Conservation (phyloP, 2,329 filamentous ascomycete species). For the Fusarium sp. region DNA sequence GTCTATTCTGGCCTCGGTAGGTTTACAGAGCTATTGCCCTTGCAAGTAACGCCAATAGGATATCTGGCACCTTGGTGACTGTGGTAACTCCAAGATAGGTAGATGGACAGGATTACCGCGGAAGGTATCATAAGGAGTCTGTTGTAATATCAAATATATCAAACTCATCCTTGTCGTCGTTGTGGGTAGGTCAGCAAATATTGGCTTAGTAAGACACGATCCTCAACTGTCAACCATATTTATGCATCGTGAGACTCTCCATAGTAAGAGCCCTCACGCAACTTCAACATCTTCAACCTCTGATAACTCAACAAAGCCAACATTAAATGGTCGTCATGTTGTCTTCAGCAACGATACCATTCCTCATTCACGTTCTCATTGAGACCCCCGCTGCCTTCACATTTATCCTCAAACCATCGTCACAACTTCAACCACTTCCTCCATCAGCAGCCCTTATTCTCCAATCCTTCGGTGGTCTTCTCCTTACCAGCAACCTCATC, state of each 20-base stretch:
- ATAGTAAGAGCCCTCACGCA: background rate
- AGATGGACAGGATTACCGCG: background rate
- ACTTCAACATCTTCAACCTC: background rate
- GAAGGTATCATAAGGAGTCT: background rate
- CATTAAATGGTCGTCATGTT: slow-evolving; percentile 2
- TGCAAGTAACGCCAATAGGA: background rate
- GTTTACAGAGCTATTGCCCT: no score
- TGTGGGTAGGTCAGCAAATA: slow-evolving; percentile 1
- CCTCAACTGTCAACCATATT: background rate
- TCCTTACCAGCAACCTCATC: slow-evolving; percentile 60
- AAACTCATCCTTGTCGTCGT: background rate
- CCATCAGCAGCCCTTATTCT: slow-evolving; percentile 58
- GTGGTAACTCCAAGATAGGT: background rate
- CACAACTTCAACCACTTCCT: slow-evolving; percentile 58
- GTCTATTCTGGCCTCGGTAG: background rate
- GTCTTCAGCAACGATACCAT: slow-evolving; percentile 46
- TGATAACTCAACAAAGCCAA: background rate
- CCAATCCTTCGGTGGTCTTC: slow-evolving; percentile 61
- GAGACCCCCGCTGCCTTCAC: slow-evolving; percentile 59
- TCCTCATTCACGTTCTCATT: slow-evolving; percentile 54
- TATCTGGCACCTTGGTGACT: no score
- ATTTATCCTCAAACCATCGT: slow-evolving; percentile 59
- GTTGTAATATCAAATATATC: background rate
- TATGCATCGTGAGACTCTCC: background rate
- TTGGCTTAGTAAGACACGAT: slow-evolving; percentile 15